A percentile compares a stretch with the other conserved stretches of the same genome.
phyloP scores from a whole-genome alignment of 1,284 basidiomycete genomes.

The Nidula niveotomentosa region DNA sequence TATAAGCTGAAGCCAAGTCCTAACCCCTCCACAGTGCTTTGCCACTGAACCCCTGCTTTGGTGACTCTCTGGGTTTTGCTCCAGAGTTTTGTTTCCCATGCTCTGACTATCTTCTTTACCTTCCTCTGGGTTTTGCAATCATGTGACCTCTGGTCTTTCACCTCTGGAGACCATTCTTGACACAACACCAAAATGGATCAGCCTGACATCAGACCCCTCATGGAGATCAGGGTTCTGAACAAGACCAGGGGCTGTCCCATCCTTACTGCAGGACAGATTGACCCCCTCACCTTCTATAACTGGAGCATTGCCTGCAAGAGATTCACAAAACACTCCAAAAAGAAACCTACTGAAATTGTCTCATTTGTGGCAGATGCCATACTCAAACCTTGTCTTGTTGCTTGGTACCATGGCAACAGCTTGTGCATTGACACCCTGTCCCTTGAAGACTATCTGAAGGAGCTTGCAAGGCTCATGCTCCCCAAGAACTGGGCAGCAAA shows the following conservation, averaged over 20 bases:
- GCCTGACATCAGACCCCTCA: background rate
- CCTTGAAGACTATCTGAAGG: conserved; percentile 8
- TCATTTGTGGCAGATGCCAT: background rate
- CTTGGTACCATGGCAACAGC: background rate
- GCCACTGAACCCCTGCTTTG: too few species aligned
- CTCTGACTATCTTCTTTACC: too few species aligned
- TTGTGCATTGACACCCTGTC: conserved; percentile 10
- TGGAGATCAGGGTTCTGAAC: background rate
- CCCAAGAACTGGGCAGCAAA: conserved; percentile 13
- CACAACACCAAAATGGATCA: background rate
- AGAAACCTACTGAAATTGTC: background rate
- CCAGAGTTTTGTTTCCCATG: too few species aligned
- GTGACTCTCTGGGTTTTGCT: too few species aligned
- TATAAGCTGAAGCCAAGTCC: too few species aligned
- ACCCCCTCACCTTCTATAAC: background rate
- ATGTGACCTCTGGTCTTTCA: too few species aligned
- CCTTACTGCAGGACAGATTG: background rate
- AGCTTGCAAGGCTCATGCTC: conserved; percentile 10
- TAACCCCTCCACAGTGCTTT: too few species aligned
- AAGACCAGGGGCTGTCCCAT: background rate
- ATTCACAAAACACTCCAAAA: background rate
- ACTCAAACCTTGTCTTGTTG: background rate
- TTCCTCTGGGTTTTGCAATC: too few species aligned
- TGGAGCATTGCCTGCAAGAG: background rate
- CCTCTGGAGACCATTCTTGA: too few species aligned